Percentiles rank a stretch among this genome's conserved stretches.
Evolutionary conservation across 1,139 yeast species (phyloP).

Genomic region (Debaryomycetaceae sp.): DNA sequence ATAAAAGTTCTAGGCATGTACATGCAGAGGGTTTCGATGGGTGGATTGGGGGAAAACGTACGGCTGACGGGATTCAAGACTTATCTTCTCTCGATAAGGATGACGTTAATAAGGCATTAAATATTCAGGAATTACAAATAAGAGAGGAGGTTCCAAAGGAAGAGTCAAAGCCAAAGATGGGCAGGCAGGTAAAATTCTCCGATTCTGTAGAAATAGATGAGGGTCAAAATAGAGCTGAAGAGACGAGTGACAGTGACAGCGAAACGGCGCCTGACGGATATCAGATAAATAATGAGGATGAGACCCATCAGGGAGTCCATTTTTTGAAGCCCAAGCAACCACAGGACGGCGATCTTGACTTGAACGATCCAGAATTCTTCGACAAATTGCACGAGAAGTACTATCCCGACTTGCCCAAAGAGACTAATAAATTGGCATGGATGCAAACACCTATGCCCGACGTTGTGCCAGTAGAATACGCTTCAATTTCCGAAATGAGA

Average conservation of each 20-base stretch:
- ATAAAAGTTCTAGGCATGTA: conserved; percentile 23
- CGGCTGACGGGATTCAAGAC: conserved; percentile 30
- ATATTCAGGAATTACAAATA: conserved; percentile 14
- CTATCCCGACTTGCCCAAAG: conserved; percentile 85
- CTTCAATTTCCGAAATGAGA: conserved; percentile 66
- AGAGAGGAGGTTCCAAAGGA: conserved; percentile 1
- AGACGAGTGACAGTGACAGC: conserved; percentile 32
- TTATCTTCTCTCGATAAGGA: conserved; percentile 33
- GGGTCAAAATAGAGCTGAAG: conserved; percentile 30
- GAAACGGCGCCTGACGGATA: conserved; percentile 43
- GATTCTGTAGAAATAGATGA: conserved; percentile 17
- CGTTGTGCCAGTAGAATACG: conserved; percentile 46
- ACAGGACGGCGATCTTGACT: conserved; percentile 42
- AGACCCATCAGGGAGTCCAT: conserved; percentile 41
- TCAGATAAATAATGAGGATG: conserved; percentile 39
- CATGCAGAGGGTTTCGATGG: conserved; percentile 68
- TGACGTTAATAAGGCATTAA: conserved; percentile 41
- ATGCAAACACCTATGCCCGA: conserved; percentile 66
- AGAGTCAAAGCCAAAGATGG: not conserved
- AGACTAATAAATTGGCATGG: conserved; percentile 84
- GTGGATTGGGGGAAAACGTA: conserved; percentile 67
- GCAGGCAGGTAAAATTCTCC: conserved; percentile 39
- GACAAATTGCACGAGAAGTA: conserved; percentile 79
- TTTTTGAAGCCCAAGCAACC: conserved; percentile 51
- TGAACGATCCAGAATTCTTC: conserved; percentile 74